Conservation (phyloP, 2,329 filamentous ascomycete species). For the Coniochaeta sp. region DNA sequence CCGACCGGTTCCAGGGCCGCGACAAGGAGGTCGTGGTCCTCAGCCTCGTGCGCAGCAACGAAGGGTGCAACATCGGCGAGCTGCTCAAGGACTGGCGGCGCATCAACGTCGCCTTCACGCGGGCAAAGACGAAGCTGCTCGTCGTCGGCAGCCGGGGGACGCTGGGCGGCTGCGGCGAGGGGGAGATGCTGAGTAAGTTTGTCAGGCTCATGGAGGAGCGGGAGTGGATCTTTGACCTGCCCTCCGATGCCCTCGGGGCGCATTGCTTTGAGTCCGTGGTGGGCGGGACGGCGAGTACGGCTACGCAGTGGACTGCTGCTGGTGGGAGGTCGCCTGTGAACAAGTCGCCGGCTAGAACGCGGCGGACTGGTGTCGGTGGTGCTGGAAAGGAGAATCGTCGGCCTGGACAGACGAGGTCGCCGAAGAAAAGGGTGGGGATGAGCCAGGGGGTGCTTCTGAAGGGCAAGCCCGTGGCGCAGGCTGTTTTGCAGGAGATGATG, state of each 20-base stretch:
- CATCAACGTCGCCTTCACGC: constrained; percentile 92
- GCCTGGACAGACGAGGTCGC: neutral
- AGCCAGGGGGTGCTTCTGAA: neutral
- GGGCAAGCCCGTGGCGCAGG: constrained; percentile 3
- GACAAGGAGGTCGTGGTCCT: constrained; percentile 92
- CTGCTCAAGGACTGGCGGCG: constrained; percentile 84
- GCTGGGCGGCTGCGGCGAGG: constrained; percentile 61
- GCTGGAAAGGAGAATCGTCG: neutral
- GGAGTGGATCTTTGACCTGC: constrained; percentile 74
- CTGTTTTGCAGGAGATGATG: constrained; percentile 5
- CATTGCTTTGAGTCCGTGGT: constrained; percentile 59
- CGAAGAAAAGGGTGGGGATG: neutral
- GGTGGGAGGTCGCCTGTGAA: neutral
- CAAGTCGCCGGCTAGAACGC: neutral
- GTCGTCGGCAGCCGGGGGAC: constrained; percentile 79
- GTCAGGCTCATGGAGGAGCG: constrained; percentile 68
- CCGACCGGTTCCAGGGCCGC: constrained; percentile 91
- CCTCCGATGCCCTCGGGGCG: constrained; percentile 51
- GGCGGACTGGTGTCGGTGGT: neutral
- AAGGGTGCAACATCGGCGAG: constrained; percentile 76
- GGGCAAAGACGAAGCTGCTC: constrained; percentile 85
- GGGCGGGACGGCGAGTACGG: constrained; percentile 14
- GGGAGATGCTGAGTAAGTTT: constrained; percentile 72
- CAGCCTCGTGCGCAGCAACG: constrained; percentile 81
- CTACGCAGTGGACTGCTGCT: neutral